A percentile compares a stretch with the other conserved stretches of the same genome.
Evolutionary conservation across 805 yeast genomes (phyloP).

Genomic region (Dipodascopsis tothii): DNA sequence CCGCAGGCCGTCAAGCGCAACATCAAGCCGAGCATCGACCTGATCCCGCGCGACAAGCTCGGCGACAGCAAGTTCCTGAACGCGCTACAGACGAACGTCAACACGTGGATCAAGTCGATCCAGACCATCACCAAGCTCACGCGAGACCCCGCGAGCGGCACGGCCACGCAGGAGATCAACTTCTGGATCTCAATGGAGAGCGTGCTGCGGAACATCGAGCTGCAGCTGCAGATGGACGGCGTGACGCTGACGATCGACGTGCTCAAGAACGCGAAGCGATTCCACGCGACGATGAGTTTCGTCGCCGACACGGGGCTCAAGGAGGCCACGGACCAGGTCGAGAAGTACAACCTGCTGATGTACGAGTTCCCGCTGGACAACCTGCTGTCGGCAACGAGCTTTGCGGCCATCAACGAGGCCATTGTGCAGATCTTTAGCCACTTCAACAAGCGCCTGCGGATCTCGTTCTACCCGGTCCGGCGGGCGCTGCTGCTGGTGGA

Average conservation of each 20-base stretch:
- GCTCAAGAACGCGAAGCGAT: slow-evolving; percentile 63
- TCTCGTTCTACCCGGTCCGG: slow-evolving; percentile 53
- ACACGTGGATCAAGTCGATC: slow-evolving; percentile 63
- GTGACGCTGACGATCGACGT: slow-evolving; percentile 52
- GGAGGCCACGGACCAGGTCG: slow-evolving; percentile 33
- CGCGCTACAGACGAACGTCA: slow-evolving; percentile 59
- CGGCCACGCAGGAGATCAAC: slow-evolving; percentile 52
- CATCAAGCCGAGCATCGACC: slow-evolving; percentile 25
- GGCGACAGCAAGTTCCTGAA: slow-evolving; percentile 55
- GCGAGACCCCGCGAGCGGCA: slow-evolving; percentile 49
- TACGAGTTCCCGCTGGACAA: slow-evolving; percentile 64
- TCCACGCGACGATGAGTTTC: slow-evolving; percentile 69
- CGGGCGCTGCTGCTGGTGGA: slow-evolving; percentile 63
- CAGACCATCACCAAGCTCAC: slow-evolving; percentile 48
- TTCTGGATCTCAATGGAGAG: slow-evolving; percentile 72
- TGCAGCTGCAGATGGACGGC: slow-evolving; percentile 50
- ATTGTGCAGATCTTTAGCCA: slow-evolving; percentile 49
- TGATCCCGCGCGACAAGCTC: slow-evolving; percentile 35
- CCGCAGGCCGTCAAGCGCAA: slow-evolving; percentile 19
- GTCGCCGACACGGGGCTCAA: slow-evolving; percentile 62
- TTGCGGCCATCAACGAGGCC: slow-evolving; percentile 41
- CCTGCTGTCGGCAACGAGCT: slow-evolving; percentile 41
- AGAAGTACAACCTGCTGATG: slow-evolving; percentile 54
- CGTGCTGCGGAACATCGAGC: slow-evolving; percentile 48
- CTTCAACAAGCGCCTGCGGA: slow-evolving; percentile 51